Evolutionary conservation across 331 rosid species (phyloP).

Genomic region (Cucumis variabilis): DNA sequence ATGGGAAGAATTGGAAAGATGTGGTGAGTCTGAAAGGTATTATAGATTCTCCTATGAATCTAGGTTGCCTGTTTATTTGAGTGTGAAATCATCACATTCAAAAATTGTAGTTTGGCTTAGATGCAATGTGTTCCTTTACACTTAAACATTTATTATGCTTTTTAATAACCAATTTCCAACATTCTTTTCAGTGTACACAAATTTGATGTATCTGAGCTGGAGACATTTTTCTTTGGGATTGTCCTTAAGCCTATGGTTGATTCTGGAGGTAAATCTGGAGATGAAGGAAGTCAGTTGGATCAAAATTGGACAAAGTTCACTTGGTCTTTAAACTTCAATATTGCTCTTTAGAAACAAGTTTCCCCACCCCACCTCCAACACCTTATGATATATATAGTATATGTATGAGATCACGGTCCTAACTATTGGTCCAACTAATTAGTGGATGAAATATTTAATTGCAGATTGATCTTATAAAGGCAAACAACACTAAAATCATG

Average conservation of each 20-base stretch:
- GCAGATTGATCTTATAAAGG: constrained; percentile 96
- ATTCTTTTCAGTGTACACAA: constrained; percentile 76
- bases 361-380: neutral
- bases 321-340: constrained; percentile 57
- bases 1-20: constrained; percentile 96
- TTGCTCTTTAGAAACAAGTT: neutral
- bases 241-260: constrained; percentile 54
- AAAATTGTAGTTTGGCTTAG: neutral
- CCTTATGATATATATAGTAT: neutral
- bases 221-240: constrained; percentile 83
- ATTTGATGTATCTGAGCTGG: constrained; percentile 94
- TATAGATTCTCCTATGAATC: constrained; percentile 35
- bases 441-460: constrained; percentile 23
- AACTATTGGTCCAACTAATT: constrained; percentile 23
- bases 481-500: constrained; percentile 98
- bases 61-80: neutral
- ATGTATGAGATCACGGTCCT: neutral
- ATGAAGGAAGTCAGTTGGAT: constrained; percentile 82
- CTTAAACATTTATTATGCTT: neutral
- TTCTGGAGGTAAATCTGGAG: constrained; percentile 74
- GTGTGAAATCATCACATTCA: neutral
- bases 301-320: constrained; percentile 88
- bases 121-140: neutral
- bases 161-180: constrained; percentile 12
- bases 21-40: constrained; percentile 85